phyloP scores from a whole-genome alignment of 805 yeast genomes.

The Candida pseudofarinosa region DNA sequence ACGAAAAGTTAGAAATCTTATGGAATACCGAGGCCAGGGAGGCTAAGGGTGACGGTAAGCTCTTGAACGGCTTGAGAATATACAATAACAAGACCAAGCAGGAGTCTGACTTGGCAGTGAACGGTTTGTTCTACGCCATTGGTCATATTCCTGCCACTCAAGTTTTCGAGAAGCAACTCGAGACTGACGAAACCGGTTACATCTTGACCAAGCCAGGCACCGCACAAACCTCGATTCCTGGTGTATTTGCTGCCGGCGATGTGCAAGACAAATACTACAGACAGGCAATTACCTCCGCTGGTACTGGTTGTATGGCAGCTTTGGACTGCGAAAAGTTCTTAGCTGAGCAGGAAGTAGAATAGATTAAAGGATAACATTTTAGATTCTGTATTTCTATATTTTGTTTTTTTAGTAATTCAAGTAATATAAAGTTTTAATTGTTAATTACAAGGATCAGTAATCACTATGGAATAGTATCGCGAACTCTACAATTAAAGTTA shows the following conservation, averaged over 20 bases:
- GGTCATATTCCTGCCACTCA: constrained; percentile 96
- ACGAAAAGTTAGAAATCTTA: constrained; percentile 86
- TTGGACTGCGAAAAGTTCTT: constrained; percentile 86
- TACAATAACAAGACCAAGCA: constrained; percentile 71
- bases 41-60: constrained; percentile 92
- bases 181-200: constrained; percentile 85
- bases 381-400: not conserved
- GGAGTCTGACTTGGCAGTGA: constrained; percentile 65
- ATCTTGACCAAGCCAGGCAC: constrained; percentile 88
- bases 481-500: not conserved
- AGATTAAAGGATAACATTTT: not conserved
- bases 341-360: constrained; percentile 43
- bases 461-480: no score
- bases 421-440: no score
- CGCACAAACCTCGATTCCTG: constrained; percentile 77
- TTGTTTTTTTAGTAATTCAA: not conserved
- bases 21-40: constrained; percentile 82
- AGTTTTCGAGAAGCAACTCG: constrained; percentile 72
- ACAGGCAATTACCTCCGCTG: constrained; percentile 99
- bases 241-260: constrained; percentile 98
- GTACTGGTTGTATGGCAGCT: constrained; percentile 99
- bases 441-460: no score
- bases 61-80: constrained; percentile 60
- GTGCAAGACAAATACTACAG: constrained; percentile 96
- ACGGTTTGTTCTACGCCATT: constrained; percentile 95